These are phyloP conservation scores for Moniliophthora roreri DNA, from an alignment of 1,284 basidiomycete genomes.

Conservation along the genomic window DNA sequence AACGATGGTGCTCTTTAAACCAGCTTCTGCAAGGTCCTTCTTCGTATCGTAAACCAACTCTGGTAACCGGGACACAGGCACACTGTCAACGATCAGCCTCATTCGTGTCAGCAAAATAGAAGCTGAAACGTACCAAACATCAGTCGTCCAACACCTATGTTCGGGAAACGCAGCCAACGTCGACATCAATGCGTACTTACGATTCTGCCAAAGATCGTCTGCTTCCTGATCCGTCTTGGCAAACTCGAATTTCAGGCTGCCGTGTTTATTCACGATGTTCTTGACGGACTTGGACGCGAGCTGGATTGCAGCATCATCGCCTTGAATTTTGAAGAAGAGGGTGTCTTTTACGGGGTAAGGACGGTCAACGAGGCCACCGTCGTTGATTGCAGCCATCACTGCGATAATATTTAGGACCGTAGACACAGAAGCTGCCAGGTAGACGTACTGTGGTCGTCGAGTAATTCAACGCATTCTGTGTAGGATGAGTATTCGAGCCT, in stretches of 20 bases:
- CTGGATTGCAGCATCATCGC: conserved; percentile 61
- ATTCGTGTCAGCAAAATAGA: neutral
- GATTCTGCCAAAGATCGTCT: conserved; percentile 82
- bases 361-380: conserved; percentile 52
- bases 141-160: conserved; percentile 80
- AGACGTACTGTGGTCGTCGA: conserved; percentile 66
- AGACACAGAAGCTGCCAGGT: neutral
- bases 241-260: conserved; percentile 72
- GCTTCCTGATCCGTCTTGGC: conserved; percentile 78
- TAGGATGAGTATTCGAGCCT: conserved; percentile 26
- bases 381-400: conserved; percentile 83
- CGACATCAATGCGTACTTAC: conserved; percentile 83
- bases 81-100: conserved; percentile 48
- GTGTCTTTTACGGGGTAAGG: conserved; percentile 76
- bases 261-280: conserved; percentile 64
- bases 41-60: conserved; percentile 74
- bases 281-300: conserved; percentile 62
- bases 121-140: conserved; percentile 64
- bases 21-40: conserved; percentile 64
- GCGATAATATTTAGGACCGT: neutral
- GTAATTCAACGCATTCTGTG: conserved; percentile 78
- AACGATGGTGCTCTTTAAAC: conserved; percentile 71
- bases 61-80: conserved; percentile 74
- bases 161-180: conserved; percentile 67
- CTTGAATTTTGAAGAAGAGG: conserved; percentile 91